phyloP scores from a whole-genome alignment of 805 yeast species.

The Candida alai region DNA sequence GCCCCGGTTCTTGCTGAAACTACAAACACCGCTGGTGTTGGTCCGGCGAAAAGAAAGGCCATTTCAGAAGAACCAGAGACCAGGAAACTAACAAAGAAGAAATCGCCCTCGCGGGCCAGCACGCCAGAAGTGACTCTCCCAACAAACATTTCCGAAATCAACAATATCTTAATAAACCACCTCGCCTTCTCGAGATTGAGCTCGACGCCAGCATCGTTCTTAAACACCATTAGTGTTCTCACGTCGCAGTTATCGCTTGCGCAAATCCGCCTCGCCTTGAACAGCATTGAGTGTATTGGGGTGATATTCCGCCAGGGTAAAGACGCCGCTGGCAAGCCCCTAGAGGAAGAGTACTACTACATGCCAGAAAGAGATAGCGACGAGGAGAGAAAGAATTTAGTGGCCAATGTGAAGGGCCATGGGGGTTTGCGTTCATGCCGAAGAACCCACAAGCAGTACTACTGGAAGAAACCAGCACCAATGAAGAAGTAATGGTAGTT shows the following conservation, averaged over 20 bases:
- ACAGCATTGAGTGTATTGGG: constrained; percentile 64
- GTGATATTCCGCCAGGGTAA: constrained; percentile 84
- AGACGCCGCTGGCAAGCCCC: constrained; percentile 93
- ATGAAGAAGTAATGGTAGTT: constrained; percentile 28
- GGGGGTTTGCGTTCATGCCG: constrained; percentile 84
- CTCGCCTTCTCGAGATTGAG: constrained; percentile 85
- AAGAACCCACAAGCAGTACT: constrained; percentile 87
- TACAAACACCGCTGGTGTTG: constrained; percentile 22
- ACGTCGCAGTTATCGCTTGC: constrained; percentile 45
- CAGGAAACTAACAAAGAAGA: constrained; percentile 12
- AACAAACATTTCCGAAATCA: constrained; percentile 46
- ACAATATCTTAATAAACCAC: constrained; percentile 71
- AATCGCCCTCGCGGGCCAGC: constrained; percentile 16
- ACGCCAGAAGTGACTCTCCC: constrained; percentile 18
- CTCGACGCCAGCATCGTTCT: constrained; percentile 77
- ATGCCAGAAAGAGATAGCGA: constrained; percentile 80
- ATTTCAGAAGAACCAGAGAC: constrained; percentile 33
- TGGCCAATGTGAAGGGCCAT: constrained; percentile 73
- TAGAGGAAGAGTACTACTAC: constrained; percentile 93
- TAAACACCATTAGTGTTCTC: constrained; percentile 58
- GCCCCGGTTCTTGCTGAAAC: constrained; percentile 21
- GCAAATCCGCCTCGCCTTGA: constrained; percentile 43
- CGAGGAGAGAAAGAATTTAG: constrained; percentile 61
- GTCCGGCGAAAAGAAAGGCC: constrained; percentile 25
- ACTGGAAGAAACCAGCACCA: constrained; percentile 62